These are phyloP conservation scores for Lipomyces sp. DNA, from an alignment of 805 yeast genomes.

Conservation along the genomic window DNA sequence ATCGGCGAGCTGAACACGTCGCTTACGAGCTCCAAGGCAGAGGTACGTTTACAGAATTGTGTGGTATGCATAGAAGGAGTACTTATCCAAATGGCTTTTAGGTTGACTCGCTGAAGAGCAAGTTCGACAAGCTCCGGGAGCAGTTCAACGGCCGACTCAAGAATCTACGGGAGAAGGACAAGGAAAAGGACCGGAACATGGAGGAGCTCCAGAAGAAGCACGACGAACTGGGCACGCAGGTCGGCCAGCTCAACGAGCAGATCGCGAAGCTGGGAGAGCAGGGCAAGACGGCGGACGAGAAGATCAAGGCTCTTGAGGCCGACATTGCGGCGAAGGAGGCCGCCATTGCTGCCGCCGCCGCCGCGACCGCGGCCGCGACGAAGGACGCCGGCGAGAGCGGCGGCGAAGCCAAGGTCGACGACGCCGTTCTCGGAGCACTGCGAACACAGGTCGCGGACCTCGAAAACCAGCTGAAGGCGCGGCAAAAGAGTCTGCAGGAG, in stretches of 20 bases:
- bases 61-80: too few relatives aligned
- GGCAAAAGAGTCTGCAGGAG: too few relatives aligned
- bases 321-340: neutral
- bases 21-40: constrained; percentile 3
- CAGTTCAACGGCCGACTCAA: constrained; percentile 33
- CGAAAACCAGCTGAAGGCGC: neutral
- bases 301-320: neutral
- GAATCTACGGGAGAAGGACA: constrained; percentile 21
- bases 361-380: neutral
- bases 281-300: neutral
- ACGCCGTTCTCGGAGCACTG: too few relatives aligned
- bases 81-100: constrained; percentile 3
- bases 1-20: constrained; percentile 22
- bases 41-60: constrained; percentile 2
- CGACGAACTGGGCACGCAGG: constrained; percentile 29
- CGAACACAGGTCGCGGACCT: neutral
- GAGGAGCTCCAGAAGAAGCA: constrained; percentile 13
- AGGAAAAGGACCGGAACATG: constrained; percentile 30
- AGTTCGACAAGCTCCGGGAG: constrained; percentile 24
- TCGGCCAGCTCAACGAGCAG: neutral
- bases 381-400: too few relatives aligned
- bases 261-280: neutral
- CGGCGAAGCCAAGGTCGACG: too few relatives aligned
- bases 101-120: constrained; percentile 16
- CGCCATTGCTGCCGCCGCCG: neutral